phyloP scores from a whole-genome alignment of 1,284 basidiomycete genomes.

The Sanguinoderma infundibulare region DNA sequence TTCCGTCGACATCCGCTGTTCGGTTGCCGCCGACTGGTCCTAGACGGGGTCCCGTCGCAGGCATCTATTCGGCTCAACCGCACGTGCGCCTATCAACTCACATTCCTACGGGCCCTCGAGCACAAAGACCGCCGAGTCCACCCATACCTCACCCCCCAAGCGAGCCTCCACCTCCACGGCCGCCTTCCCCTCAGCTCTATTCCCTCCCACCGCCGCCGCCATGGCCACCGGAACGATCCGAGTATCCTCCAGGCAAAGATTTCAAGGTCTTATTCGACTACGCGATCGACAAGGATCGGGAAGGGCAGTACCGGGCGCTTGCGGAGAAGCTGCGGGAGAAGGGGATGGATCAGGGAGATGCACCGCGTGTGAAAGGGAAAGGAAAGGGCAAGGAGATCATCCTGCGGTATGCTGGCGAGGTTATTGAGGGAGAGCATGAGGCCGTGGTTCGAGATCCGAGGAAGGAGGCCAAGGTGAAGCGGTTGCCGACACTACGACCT shows the following conservation, averaged over 20 bases:
- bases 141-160: conserved; percentile 25
- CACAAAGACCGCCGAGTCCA: conserved; percentile 19
- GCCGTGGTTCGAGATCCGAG: conserved; percentile 61
- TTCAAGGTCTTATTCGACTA: conserved; percentile 72
- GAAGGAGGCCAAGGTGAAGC: conserved; percentile 46
- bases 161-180: conserved; percentile 32
- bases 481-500: conserved; percentile 38
- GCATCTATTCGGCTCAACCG: conserved; percentile 14
- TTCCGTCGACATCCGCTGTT: conserved; percentile 18
- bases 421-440: conserved; percentile 50
- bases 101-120: conserved; percentile 16
- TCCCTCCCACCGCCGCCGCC: conserved; percentile 44
- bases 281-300: conserved; percentile 49
- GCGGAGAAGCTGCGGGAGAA: conserved; percentile 57
- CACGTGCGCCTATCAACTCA: conserved; percentile 8
- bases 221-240: conserved; percentile 50
- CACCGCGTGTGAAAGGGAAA: conserved; percentile 61
- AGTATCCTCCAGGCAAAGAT: conserved; percentile 50
- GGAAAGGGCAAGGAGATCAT: conserved; percentile 65
- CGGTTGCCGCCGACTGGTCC: conserved; percentile 31
- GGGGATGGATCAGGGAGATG: conserved; percentile 35
- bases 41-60: conserved; percentile 15
- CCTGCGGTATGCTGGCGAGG: conserved; percentile 59
- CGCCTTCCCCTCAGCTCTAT: conserved; percentile 35
- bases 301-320: conserved; percentile 49